These are phyloP conservation scores for Stephania yunnanensis DNA, from an alignment of 164 flowering plant genomes.

Conservation along the genomic window DNA sequence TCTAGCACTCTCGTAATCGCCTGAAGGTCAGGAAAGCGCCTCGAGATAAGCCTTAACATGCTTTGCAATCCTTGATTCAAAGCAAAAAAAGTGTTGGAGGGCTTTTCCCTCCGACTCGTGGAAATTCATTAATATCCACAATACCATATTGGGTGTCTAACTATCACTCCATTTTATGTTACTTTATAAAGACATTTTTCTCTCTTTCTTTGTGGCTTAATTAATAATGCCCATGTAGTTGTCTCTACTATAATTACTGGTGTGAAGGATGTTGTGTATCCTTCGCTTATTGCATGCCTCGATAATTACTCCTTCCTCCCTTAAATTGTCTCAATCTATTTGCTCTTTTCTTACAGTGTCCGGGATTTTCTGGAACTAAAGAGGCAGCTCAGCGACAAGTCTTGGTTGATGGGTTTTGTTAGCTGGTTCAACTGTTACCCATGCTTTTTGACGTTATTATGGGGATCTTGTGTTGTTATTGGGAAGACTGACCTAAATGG, in stretches of 20 bases:
- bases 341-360: slow-evolving; percentile 55
- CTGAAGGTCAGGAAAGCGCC: too few species aligned
- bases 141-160: background rate
- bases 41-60: too few species aligned
- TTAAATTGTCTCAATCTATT: background rate
- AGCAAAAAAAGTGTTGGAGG: background rate
- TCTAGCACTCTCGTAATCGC: too few species aligned
- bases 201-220: background rate
- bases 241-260: background rate
- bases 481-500: slow-evolving; percentile 70
- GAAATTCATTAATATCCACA: background rate
- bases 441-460: slow-evolving; percentile 79
- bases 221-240: background rate
- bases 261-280: background rate
- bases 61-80: background rate
- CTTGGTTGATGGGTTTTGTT: slow-evolving; percentile 90
- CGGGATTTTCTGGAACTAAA: slow-evolving; percentile 75
- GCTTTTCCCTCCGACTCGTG: background rate
- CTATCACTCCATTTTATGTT: background rate
- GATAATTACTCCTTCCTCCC: background rate
- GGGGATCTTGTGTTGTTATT: slow-evolving; percentile 86
- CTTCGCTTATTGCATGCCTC: background rate
- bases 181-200: background rate
- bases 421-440: slow-evolving; percentile 96
- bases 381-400: slow-evolving; percentile 82